Conservation (phyloP, 1,139 yeast species). For the Meyerozyma guilliermondii region DNA sequence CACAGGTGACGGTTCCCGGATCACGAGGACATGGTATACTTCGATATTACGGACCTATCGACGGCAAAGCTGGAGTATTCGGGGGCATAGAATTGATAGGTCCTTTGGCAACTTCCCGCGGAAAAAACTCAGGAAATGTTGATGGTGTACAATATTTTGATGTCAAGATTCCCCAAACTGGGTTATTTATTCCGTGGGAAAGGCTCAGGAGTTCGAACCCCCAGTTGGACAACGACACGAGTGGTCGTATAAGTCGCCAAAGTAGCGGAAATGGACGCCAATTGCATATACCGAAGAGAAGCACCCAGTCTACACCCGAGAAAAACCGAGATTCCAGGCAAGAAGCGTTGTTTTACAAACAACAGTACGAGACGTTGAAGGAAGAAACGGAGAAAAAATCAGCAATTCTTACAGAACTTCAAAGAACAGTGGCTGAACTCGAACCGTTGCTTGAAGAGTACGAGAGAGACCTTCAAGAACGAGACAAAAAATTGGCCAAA, state of each 20-base stretch:
- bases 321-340: background rate
- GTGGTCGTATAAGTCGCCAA: slow-evolving; percentile 2
- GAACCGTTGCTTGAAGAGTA: slow-evolving; percentile 44
- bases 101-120: slow-evolving; percentile 44
- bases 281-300: slow-evolving; percentile 4
- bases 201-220: slow-evolving; percentile 46
- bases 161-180: slow-evolving; percentile 60
- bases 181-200: slow-evolving; percentile 68
- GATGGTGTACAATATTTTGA: slow-evolving; percentile 40
- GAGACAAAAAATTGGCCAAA: slow-evolving; percentile 39
- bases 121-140: slow-evolving; percentile 42
- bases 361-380: slow-evolving; percentile 4
- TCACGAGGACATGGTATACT: slow-evolving; percentile 55
- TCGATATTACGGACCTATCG: slow-evolving; percentile 68
- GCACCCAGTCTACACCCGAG: slow-evolving; percentile 3
- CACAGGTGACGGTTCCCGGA: slow-evolving; percentile 39
- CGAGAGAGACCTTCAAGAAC: slow-evolving; percentile 36
- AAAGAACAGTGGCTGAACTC: slow-evolving; percentile 38
- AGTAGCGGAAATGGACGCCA: background rate
- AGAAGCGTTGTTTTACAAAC: slow-evolving; percentile 5
- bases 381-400: slow-evolving; percentile 32
- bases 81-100: slow-evolving; percentile 84
- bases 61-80: slow-evolving; percentile 69
- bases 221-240: slow-evolving; percentile 7
- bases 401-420: slow-evolving; percentile 35